Percentiles rank a stretch among this genome's conserved stretches.
Evolutionary conservation across 2,329 filamentous ascomycete species (phyloP).

Genomic region (Elsinoe fawcettii): DNA sequence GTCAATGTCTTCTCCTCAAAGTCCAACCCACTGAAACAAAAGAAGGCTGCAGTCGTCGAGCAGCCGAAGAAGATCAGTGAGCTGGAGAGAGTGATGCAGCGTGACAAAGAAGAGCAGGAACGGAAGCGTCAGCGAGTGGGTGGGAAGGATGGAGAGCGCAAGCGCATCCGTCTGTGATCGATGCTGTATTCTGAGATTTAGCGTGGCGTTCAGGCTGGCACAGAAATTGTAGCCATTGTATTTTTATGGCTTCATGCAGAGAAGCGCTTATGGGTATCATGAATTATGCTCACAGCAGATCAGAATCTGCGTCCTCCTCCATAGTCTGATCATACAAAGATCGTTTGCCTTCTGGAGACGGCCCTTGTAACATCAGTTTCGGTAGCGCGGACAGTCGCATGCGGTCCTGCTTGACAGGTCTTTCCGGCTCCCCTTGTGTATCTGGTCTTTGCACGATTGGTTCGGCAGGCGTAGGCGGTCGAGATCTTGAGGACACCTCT

Average conservation of each 20-base stretch:
- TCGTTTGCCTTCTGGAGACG: slow-evolving; percentile 31
- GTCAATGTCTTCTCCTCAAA: slow-evolving; percentile 62
- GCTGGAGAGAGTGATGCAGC: slow-evolving; percentile 70
- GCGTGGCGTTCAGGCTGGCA: slow-evolving; percentile 16
- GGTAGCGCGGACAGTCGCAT: slow-evolving; percentile 21
- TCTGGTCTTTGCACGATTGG: background rate
- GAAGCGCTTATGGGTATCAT: slow-evolving; percentile 1
- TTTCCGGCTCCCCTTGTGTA: background rate
- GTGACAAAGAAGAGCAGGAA: slow-evolving; percentile 44
- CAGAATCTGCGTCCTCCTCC: slow-evolving; percentile 60
- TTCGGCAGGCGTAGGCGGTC: background rate
- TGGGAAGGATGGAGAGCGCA: slow-evolving; percentile 22
- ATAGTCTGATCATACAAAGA: slow-evolving; percentile 59
- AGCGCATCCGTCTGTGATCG: slow-evolving; percentile 23
- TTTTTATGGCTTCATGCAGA: background rate
- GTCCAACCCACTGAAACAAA: slow-evolving; percentile 64
- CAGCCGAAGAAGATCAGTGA: slow-evolving; percentile 79
- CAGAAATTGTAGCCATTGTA: no score
- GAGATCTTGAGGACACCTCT: slow-evolving; percentile 14
- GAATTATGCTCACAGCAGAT: slow-evolving; percentile 20
- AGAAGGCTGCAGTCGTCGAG: slow-evolving; percentile 51
- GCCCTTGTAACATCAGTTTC: slow-evolving; percentile 22
- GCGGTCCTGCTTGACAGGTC: slow-evolving; percentile 13
- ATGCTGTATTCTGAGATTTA: background rate
- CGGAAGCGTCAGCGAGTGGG: slow-evolving; percentile 31